Conservation (phyloP, 495 filamentous ascomycete species). For the Penicillium argentinense region DNA sequence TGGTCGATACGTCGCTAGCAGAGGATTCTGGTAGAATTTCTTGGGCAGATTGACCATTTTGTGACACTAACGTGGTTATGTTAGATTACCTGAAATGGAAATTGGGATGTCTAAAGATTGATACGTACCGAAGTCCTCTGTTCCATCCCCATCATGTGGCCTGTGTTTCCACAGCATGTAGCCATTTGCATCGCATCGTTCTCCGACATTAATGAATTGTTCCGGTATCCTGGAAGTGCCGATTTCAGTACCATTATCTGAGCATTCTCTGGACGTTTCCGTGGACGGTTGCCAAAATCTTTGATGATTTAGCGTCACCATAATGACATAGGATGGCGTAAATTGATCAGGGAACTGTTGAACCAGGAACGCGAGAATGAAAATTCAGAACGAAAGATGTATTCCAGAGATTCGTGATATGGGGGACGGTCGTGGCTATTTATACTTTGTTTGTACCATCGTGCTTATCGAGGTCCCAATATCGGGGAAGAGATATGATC, state of each 20-base stretch:
- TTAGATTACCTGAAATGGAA: neutral
- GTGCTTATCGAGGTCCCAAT: too few relatives aligned
- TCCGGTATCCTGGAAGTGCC: neutral
- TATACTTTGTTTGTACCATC: too few relatives aligned
- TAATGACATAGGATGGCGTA: too few relatives aligned
- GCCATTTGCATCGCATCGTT: neutral
- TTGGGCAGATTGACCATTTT: neutral
- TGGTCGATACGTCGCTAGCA: slow-evolving; percentile 1
- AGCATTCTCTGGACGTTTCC: neutral
- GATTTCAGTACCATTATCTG: neutral
- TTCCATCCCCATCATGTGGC: neutral
- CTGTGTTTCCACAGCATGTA: neutral
- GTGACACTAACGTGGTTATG: neutral
- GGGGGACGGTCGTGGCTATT: too few relatives aligned
- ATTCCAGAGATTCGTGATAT: too few relatives aligned
- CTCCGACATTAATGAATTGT: neutral
- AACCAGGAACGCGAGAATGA: too few relatives aligned
- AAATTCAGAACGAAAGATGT: too few relatives aligned
- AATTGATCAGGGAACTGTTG: too few relatives aligned
- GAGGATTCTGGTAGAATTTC: neutral
- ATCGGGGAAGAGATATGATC: too few relatives aligned
- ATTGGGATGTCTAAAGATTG: neutral
- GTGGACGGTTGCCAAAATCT: slow-evolving; percentile 1
- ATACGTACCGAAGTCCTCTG: neutral
- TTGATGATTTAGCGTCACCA: slow-evolving; percentile 1